A percentile compares a stretch with the other conserved stretches of the same genome.
Evolutionary conservation across 768 basidiomycete species (phyloP).

Genomic region (Mycena sanguinolenta): DNA sequence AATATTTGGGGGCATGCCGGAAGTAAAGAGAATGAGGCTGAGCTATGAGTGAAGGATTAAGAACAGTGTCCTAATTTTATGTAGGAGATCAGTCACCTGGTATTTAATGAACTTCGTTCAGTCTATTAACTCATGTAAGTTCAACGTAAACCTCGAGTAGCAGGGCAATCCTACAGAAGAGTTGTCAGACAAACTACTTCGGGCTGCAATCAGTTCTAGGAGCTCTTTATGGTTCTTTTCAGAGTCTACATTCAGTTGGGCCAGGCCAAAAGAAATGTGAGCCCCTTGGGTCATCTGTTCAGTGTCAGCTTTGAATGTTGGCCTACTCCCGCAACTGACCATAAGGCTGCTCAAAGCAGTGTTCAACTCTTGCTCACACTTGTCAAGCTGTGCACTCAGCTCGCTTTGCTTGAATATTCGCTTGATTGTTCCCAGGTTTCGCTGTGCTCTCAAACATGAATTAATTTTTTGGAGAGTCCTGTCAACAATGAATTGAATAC

Average conservation of each 20-base stretch:
- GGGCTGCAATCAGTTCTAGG: not conserved
- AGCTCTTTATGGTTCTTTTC: conserved; percentile 5
- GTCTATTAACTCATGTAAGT: not conserved
- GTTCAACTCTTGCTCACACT: too few species aligned
- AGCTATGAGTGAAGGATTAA: not conserved
- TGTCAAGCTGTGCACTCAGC: too few species aligned
- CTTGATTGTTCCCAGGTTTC: too few species aligned
- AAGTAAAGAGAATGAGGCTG: not conserved
- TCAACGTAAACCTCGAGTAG: not conserved
- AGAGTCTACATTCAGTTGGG: not conserved
- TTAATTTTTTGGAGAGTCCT: too few species aligned
- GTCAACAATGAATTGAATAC: too few species aligned
- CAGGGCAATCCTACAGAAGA: not conserved
- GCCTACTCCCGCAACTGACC: too few species aligned
- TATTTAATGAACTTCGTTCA: not conserved
- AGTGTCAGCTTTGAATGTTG: too few species aligned
- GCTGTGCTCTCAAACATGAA: too few species aligned
- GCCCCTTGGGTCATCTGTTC: too few species aligned
- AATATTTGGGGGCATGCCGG: not conserved
- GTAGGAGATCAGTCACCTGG: not conserved
- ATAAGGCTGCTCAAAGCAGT: too few species aligned
- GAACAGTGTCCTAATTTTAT: not conserved
- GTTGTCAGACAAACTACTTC: not conserved
- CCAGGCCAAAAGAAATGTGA: too few species aligned
- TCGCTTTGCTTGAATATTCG: too few species aligned